Base-by-base conservation (phyloP, 1,284 basidiomycete species). In the Leccinum griseonigrum region DNA sequence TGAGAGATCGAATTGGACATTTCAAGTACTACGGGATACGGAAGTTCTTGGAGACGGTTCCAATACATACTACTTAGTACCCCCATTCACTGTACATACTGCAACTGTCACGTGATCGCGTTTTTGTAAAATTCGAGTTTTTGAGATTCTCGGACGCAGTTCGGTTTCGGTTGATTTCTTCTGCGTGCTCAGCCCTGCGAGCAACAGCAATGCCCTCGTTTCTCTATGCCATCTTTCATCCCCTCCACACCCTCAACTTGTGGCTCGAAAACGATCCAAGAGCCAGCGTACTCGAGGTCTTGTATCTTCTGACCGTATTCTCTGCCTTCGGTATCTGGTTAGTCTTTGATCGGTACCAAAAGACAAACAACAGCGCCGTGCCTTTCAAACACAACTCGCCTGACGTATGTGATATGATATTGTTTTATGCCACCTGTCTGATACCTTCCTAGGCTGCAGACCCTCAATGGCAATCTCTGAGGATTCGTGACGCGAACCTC, bases 241-340 rank as follows among this genome's bases (percentile, higher is more conserved):
- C 83, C 22, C 69, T 81, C 32, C 76, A 79, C 57, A 79, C 80
- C 18, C 76, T 81, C 60, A 82, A 78, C 64, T 67, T 83, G 40
- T 79, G 79, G 67, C 73, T 77, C 43, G 77, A 79, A 61, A 76
- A 77, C 29, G 81, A 84, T 60, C 75, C 73, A 43, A 78, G 77
- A 40, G 80, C 78, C 50, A 76, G 77, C 54, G 77, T 81, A n/a
- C 75, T 84, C 55, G 84, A 85, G 69, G 76, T 85, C 51, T 63
- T 85, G 56, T 86, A 84, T 71, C 78, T 81, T 46, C 76, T 91
- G 32, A 81, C 85, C 2, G 70, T 84, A 38, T 91, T 87, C 77
- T 84, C 90, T 65, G 87, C 82, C 50, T 79, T 88, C 60, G 90
- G 91, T 36, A 90, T 92, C 63, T 92, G 85, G 80, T 78, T 91